phyloP scores from a whole-genome alignment of 2,329 filamentous ascomycete species.

The Aspergillus puulaauensis region DNA sequence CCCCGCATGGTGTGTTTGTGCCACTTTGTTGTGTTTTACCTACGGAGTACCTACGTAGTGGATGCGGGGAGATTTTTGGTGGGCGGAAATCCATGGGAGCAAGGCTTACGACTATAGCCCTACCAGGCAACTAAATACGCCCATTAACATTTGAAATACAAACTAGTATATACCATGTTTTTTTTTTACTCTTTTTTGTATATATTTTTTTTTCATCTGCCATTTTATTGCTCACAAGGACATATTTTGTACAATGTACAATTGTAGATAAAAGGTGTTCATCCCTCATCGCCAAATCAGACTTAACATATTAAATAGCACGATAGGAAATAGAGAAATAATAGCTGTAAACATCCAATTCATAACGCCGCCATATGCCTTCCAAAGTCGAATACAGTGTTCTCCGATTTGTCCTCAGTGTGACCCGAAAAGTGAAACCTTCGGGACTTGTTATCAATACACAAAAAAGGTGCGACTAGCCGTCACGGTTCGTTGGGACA shows the following conservation, averaged over 20 bases:
- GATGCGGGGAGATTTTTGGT: neutral
- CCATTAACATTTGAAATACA: neutral
- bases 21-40: neutral
- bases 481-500: neutral
- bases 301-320: conserved; percentile 5
- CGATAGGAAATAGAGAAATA: neutral
- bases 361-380: conserved; percentile 23
- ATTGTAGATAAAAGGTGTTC: conserved; percentile 2
- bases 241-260: conserved; percentile 7
- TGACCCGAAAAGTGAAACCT: conserved; percentile 3
- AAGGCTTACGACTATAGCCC: neutral
- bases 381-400: conserved; percentile 19
- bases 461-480: conserved; percentile 3
- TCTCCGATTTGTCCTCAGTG: conserved; percentile 6
- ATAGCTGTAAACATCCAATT: conserved; percentile 8
- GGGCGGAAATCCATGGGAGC: neutral
- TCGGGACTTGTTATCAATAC: conserved; percentile 10
- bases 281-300: conserved; percentile 8
- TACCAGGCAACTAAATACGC: neutral
- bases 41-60: too few species aligned
- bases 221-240: neutral
- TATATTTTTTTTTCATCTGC: neutral
- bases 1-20: conserved; percentile 1
- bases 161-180: neutral
- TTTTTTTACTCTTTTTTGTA: too few species aligned